Percentiles rank a stretch among this genome's conserved stretches.
Conservation (phyloP, 2,329 filamentous ascomycete species). For the Colletotrichum noveboracense region DNA sequence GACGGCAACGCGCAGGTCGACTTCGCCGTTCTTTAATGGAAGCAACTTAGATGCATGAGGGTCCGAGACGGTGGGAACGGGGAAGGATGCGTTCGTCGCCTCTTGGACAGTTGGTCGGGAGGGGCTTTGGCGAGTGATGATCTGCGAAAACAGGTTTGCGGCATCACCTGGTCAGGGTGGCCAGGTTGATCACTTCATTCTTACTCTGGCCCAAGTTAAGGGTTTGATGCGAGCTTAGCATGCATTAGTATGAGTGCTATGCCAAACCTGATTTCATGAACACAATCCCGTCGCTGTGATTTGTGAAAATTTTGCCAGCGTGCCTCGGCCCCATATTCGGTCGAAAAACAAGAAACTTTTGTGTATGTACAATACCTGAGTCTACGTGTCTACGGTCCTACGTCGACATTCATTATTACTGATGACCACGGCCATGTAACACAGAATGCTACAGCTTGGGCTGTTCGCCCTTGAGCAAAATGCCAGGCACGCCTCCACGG, state of each 20-base stretch:
- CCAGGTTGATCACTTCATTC: constrained; percentile 2
- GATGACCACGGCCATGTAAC: not conserved
- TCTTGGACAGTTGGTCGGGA: constrained; percentile 2
- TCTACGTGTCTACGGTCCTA: not conserved
- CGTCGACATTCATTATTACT: not conserved
- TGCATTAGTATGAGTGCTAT: not conserved
- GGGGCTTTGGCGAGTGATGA: not conserved
- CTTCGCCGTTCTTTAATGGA: constrained; percentile 20
- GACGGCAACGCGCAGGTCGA: constrained; percentile 22
- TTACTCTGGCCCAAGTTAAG: not conserved
- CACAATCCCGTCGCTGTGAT: not conserved
- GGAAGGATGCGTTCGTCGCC: not conserved
- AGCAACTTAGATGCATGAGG: constrained; percentile 16
- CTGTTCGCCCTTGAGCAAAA: constrained; percentile 52
- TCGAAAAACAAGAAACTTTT: not conserved
- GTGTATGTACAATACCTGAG: not conserved
- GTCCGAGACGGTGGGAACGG: not conserved
- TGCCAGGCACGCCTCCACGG: constrained; percentile 51
- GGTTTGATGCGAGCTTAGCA: not conserved
- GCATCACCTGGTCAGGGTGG: not conserved
- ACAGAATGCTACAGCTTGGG: constrained; percentile 12
- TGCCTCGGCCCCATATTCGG: not conserved
- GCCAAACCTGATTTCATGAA: not conserved
- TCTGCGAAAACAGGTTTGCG: not conserved
- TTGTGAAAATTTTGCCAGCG: not conserved